Conservation (phyloP, 1,139 yeast genomes). For the Arxiozyma telluris region DNA sequence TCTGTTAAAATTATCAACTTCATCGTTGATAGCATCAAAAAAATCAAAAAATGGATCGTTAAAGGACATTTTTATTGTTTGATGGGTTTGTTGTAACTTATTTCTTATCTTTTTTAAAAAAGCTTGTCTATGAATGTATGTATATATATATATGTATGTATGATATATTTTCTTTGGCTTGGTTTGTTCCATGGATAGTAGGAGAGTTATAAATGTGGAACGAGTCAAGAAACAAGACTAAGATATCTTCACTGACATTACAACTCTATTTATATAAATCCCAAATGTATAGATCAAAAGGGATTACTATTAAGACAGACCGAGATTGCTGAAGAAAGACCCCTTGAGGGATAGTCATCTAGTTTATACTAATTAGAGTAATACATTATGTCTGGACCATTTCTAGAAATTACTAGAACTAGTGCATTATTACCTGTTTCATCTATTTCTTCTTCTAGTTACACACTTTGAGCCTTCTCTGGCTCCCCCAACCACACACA, state of each 20-base stretch:
- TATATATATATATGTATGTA: too few species aligned
- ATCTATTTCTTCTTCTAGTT: neutral
- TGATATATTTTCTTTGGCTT: too few species aligned
- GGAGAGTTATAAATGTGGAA: too few species aligned
- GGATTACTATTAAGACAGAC: neutral
- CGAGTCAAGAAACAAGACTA: neutral
- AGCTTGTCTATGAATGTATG: too few species aligned
- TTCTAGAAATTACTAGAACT: neutral
- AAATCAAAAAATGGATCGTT: constrained; percentile 37
- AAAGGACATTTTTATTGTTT: constrained; percentile 26
- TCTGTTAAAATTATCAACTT: constrained; percentile 33
- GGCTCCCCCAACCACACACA: neutral
- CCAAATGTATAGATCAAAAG: neutral
- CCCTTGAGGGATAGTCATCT: neutral
- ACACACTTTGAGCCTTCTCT: too few species aligned
- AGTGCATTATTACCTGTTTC: neutral
- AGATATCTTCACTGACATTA: neutral
- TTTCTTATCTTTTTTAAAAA: too few species aligned
- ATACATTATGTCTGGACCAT: neutral
- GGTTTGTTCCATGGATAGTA: neutral
- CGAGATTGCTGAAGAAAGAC: neutral
- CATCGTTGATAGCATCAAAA: constrained; percentile 35
- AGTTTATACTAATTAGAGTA: neutral
- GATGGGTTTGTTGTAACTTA: too few species aligned
- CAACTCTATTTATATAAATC: neutral